Evolutionary conservation across 108 stramenopile genomes (phyloP).

Genomic region (Thalassiosira profunda): DNA sequence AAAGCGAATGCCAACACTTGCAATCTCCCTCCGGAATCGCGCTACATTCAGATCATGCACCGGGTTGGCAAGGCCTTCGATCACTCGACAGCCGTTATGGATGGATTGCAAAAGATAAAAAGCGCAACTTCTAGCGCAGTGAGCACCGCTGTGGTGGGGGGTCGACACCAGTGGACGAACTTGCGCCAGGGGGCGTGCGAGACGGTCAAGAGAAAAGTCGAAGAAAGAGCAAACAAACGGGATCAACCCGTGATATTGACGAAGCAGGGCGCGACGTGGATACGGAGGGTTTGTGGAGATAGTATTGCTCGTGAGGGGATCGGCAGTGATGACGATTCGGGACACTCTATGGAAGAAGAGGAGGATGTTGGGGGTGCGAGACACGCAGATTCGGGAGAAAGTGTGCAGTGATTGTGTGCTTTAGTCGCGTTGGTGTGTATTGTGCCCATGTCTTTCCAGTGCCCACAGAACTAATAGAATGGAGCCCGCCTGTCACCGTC

Average conservation of each 20-base stretch:
- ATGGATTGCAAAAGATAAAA: slow-evolving; percentile 25
- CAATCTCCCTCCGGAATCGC: slow-evolving; percentile 38
- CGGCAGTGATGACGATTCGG: not conserved
- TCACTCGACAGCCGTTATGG: slow-evolving; percentile 9
- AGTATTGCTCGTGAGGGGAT: not conserved
- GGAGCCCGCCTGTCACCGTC: too few species aligned
- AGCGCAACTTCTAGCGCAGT: not conserved
- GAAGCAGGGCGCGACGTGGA: slow-evolving; percentile 42
- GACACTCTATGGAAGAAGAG: not conserved
- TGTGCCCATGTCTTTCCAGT: too few species aligned
- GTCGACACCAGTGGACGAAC: slow-evolving; percentile 16
- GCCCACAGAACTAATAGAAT: too few species aligned
- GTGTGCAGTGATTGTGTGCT: too few species aligned
- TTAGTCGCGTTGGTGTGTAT: too few species aligned
- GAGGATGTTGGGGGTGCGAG: not conserved
- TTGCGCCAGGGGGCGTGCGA: slow-evolving; percentile 32
- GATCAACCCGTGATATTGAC: slow-evolving; percentile 41
- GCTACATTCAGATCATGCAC: slow-evolving; percentile 31
- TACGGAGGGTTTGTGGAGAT: slow-evolving; percentile 38
- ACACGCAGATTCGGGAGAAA: too few species aligned
- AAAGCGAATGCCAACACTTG: slow-evolving; percentile 12
- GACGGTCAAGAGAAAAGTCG: slow-evolving; percentile 32
- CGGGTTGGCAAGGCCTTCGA: slow-evolving; percentile 13
- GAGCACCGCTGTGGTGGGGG: slow-evolving; percentile 1
- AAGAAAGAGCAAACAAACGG: slow-evolving; percentile 38